These are phyloP conservation scores for Chondrostereum purpureum DNA, from an alignment of 1,284 basidiomycete species.

Conservation along the genomic window DNA sequence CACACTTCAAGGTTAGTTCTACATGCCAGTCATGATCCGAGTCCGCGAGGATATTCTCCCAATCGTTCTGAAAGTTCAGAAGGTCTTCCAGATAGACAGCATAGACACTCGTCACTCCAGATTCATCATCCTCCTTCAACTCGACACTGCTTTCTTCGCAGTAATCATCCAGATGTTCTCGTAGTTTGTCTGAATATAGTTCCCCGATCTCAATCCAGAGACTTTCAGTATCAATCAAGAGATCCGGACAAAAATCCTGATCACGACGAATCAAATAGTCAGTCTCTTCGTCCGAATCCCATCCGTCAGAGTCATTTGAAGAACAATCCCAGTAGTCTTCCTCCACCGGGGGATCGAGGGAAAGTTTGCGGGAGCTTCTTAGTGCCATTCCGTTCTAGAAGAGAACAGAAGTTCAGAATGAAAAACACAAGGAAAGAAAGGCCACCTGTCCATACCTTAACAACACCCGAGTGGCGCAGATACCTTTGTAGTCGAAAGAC, in stretches of 20 bases:
- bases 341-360: no score
- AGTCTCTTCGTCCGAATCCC: not conserved
- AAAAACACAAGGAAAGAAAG: not conserved
- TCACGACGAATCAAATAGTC: not conserved
- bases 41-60: not conserved
- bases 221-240: not conserved
- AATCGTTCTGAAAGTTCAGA: not conserved
- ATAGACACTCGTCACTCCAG: not conserved
- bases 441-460: not conserved
- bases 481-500: not conserved
- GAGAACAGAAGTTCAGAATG: not conserved
- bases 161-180: not conserved
- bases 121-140: not conserved
- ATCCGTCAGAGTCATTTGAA: not conserved
- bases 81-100: not conserved
- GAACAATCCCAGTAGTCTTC: not conserved
- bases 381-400: not conserved
- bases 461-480: not conserved
- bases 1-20: no score
- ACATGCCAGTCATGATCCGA: no score
- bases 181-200: not conserved
- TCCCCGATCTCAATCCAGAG: not conserved
- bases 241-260: not conserved
- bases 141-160: not conserved
- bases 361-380: not conserved